A percentile compares a stretch with the other conserved stretches of the same genome.
Evolutionary conservation across 495 filamentous ascomycete genomes (phyloP).

Genomic region (Trichoderma erinaceum): DNA sequence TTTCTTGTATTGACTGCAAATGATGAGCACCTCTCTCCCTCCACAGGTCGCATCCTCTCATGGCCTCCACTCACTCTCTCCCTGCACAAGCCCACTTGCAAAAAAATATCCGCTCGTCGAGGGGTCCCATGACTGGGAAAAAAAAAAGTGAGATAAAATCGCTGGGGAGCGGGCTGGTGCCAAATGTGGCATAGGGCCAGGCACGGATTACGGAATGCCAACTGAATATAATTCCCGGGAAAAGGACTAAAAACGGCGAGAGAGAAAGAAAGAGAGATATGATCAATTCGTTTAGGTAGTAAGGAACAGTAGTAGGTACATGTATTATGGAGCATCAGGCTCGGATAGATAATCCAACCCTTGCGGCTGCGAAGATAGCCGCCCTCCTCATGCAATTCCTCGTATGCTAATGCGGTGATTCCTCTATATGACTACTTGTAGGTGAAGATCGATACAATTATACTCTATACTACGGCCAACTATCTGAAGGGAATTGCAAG

Average conservation of each 20-base stretch:
- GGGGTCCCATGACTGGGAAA: neutral
- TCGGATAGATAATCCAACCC: too few species aligned
- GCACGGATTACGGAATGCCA: neutral
- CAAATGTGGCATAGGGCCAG: neutral
- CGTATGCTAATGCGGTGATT: too few species aligned
- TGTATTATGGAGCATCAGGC: too few species aligned
- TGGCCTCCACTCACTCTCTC: neutral
- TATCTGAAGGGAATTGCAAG: too few species aligned
- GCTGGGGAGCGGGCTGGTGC: neutral
- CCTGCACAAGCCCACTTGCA: neutral
- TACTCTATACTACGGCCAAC: too few species aligned
- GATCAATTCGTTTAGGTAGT: too few species aligned
- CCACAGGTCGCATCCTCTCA: neutral
- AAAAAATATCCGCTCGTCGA: neutral
- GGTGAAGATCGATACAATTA: too few species aligned
- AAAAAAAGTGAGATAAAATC: neutral
- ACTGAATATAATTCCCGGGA: slow-evolving; percentile 1
- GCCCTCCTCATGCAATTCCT: too few species aligned
- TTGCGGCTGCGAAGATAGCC: too few species aligned
- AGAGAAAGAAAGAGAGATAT: neutral
- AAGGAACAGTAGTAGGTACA: too few species aligned
- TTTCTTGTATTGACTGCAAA: neutral
- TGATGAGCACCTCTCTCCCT: neutral
- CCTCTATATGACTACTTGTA: too few species aligned
- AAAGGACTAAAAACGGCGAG: neutral